Base-by-base conservation (phyloP, 225 moss, liverwort and hornwort genomes). In the Bryoerythrophyllum caledonicum region DNA sequence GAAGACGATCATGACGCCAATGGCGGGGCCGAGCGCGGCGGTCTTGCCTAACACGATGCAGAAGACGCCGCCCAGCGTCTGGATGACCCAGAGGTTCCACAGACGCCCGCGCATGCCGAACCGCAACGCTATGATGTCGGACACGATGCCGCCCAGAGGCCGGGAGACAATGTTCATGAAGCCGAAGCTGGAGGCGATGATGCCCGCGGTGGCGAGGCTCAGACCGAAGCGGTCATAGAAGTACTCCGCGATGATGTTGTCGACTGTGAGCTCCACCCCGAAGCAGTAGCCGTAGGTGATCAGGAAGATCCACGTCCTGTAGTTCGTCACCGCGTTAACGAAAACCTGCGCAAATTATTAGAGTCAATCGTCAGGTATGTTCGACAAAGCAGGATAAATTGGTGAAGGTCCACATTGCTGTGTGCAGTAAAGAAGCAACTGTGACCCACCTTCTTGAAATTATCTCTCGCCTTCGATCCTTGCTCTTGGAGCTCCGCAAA, bases 21-120 rank as follows among this genome's bases (percentile, higher is more conserved):
- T 84, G 4, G 94, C 82, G 1, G 79, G 60, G 0, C 61, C 70
- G 56, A 95, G 57, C 0, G 82, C 49, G 0, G 60, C 74, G 0
- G 67, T 81, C 6, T 74, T 69, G 25, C 91, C 95, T 12, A 95
- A 56, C 11, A 75, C 5, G 24, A 92, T 80, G 78, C 92, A 95
- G 15, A 91, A 32, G 2, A 91, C 34, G 24, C 95, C 92, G 6
- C 91, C 92, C 0, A 87, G 0, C 0, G 85, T 86, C 68, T 92
- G 83, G 9, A 90, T 59, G 25, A 77, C 80, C 91, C 91, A 92
- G 53, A 92, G 57, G 24, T 6, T 66, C 94, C 94, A 94, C 40
- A 94, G 76, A 10, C 94, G 87, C 0, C 94, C 94, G 1, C 89
- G 86, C 94, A 92, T 94, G 9, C 94, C 92, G 15, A 72, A 94